A percentile compares a stretch with the other conserved stretches of the same genome.
phyloP scores from a whole-genome alignment of 257 asterid species.

The Gentiana straminea region DNA sequence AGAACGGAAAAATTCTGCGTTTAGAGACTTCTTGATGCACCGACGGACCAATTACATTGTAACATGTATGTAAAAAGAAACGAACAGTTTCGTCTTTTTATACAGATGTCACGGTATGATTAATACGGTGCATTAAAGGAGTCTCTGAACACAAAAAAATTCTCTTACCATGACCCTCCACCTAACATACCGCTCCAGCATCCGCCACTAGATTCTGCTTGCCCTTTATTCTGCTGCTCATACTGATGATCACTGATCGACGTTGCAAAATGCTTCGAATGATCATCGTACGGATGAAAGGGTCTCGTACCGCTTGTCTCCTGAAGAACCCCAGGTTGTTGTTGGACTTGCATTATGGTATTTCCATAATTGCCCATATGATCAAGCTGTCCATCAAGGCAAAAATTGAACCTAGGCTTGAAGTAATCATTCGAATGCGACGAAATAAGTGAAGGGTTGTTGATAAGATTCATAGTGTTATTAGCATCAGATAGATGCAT shows the following conservation, averaged over 20 bases:
- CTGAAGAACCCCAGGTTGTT: conserved; percentile 12
- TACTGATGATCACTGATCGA: conserved; percentile 14
- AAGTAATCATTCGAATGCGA: conserved; percentile 23
- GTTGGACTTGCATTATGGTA: background rate
- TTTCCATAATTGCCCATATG: conserved; percentile 14
- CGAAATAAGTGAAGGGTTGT: conserved; percentile 21
- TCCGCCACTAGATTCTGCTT: conserved; percentile 26
- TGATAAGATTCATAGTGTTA: conserved; percentile 10
- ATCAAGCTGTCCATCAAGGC: conserved; percentile 32
- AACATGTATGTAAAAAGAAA: no score
- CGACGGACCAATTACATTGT: no score
- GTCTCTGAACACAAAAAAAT: background rate
- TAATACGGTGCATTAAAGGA: background rate
- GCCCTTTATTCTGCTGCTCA: conserved; percentile 29
- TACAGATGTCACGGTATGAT: no score
- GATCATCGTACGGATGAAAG: conserved; percentile 47
- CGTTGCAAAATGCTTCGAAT: conserved; percentile 15
- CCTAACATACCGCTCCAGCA: conserved; percentile 67
- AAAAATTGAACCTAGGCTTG: conserved; percentile 41
- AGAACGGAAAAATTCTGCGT: no score
- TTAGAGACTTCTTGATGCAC: no score
- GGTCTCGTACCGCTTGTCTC: conserved; percentile 19
- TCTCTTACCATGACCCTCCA: conserved; percentile 36
- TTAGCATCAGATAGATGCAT: conserved; percentile 25
- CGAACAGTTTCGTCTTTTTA: no score